Conservation (phyloP, 305 asterid genomes). For the Plantago rigida region DNA sequence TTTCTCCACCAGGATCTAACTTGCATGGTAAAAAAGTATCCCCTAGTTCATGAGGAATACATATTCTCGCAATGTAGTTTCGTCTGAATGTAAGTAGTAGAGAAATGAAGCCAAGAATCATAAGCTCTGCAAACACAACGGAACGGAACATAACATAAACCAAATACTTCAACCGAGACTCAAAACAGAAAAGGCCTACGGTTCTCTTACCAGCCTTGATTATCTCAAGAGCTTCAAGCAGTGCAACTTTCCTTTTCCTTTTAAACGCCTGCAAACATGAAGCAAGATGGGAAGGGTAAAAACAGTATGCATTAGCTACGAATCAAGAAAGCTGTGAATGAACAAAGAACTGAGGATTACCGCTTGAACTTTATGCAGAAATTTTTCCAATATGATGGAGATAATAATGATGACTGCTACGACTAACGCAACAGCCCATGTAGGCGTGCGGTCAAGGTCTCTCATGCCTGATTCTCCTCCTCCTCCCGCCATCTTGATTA, state of each 20-base stretch:
- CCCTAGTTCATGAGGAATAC: conserved; percentile 42
- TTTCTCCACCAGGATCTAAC: neutral
- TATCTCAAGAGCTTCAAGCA: conserved; percentile 63
- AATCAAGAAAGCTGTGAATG: neutral
- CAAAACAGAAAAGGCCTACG: neutral
- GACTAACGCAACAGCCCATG: conserved; percentile 59
- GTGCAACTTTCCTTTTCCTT: conserved; percentile 33
- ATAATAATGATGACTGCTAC: conserved; percentile 41
- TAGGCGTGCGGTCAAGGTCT: conserved; percentile 48
- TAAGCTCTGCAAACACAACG: conserved; percentile 44
- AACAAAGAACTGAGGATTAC: conserved; percentile 20
- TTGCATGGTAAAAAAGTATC: conserved; percentile 62
- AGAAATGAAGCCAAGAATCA: conserved; percentile 75
- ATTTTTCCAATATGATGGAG: conserved; percentile 42
- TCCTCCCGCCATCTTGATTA: conserved; percentile 17
- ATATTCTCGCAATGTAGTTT: conserved; percentile 44
- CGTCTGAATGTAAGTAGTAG: conserved; percentile 52
- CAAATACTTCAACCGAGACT: neutral
- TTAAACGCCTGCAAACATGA: neutral
- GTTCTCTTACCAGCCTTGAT: conserved; percentile 47
- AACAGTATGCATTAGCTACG: neutral
- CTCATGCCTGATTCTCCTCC: conserved; percentile 24
- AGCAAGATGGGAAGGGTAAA: neutral
- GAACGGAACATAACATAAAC: neutral
- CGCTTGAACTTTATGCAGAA: conserved; percentile 38